Evolutionary conservation across 306 rosid species (phyloP).

Genomic region (Malus fusca): DNA sequence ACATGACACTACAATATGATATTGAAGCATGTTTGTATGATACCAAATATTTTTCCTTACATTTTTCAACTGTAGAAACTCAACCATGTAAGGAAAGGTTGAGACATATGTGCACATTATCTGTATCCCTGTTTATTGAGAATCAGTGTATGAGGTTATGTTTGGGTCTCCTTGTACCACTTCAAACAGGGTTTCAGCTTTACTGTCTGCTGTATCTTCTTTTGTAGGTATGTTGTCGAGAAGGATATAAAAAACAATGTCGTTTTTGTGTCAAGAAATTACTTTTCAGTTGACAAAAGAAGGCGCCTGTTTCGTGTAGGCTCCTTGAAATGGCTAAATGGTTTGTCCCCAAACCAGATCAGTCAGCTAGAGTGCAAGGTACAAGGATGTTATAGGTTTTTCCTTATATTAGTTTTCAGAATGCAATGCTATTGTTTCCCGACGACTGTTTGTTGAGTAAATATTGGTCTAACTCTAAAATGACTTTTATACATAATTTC

Average conservation of each 20-base stretch:
- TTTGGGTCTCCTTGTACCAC: not conserved
- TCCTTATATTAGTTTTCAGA: not conserved
- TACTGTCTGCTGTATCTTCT: conserved; percentile 15
- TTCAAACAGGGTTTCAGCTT: not conserved
- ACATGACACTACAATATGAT: no score
- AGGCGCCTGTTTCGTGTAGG: conserved; percentile 78
- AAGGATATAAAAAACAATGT: conserved; percentile 80
- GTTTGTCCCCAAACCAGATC: conserved; percentile 44
- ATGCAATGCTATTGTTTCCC: not conserved
- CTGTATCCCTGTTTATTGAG: not conserved
- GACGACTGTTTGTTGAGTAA: not conserved
- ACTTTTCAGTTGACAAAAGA: conserved; percentile 81
- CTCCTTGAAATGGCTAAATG: conserved; percentile 78
- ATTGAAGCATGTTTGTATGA: no score
- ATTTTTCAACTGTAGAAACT: not conserved
- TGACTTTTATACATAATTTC: not conserved
- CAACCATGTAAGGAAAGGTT: not conserved
- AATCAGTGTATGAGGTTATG: not conserved
- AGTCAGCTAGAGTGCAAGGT: conserved; percentile 81
- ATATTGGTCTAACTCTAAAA: not conserved
- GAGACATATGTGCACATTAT: not conserved
- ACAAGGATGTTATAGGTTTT: not conserved
- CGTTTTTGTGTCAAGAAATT: conserved; percentile 86
- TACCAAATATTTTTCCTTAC: not conserved
- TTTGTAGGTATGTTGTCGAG: conserved; percentile 84